Evolutionary conservation across 1,284 basidiomycete species (phyloP).

Genomic region (Lignosus rhinocerotis): DNA sequence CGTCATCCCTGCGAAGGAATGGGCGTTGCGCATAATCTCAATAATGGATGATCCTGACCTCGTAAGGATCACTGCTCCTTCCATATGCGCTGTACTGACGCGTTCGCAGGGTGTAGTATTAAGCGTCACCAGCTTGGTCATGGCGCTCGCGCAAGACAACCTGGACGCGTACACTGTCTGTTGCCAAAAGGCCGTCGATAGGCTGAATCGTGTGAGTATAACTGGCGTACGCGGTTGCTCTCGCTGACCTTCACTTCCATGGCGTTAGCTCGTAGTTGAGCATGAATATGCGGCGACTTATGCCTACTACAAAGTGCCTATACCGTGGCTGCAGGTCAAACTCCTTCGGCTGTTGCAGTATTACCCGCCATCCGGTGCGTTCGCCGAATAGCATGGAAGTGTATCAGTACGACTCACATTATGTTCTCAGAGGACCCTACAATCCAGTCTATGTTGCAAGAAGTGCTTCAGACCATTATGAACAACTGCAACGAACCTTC

Average conservation of each 20-base stretch:
- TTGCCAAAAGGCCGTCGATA: slow-evolving; percentile 93
- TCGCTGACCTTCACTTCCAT: not conserved
- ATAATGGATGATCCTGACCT: slow-evolving; percentile 94
- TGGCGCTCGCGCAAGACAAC: slow-evolving; percentile 93
- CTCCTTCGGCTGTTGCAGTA: slow-evolving; percentile 92
- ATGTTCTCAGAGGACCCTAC: slow-evolving; percentile 75
- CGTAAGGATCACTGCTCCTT: slow-evolving; percentile 41
- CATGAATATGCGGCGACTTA: slow-evolving; percentile 89
- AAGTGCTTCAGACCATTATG: slow-evolving; percentile 90
- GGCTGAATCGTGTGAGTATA: slow-evolving; percentile 74
- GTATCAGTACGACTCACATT: not conserved
- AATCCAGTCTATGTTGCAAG: slow-evolving; percentile 75
- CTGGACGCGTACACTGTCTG: slow-evolving; percentile 88
- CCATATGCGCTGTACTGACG: not conserved
- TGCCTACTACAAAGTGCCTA: slow-evolving; percentile 96
- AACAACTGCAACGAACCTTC: slow-evolving; percentile 91
- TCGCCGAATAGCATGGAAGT: not conserved
- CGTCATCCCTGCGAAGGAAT: slow-evolving; percentile 90
- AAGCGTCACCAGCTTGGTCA: slow-evolving; percentile 92
- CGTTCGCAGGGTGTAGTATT: slow-evolving; percentile 82
- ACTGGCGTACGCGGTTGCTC: not conserved
- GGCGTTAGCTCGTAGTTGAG: slow-evolving; percentile 75
- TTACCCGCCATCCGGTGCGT: slow-evolving; percentile 87
- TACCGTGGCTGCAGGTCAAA: slow-evolving; percentile 98
- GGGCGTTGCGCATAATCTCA: slow-evolving; percentile 92